Evolutionary conservation across 257 asterid genomes (phyloP).

Genomic region (Petunia secreta): DNA sequence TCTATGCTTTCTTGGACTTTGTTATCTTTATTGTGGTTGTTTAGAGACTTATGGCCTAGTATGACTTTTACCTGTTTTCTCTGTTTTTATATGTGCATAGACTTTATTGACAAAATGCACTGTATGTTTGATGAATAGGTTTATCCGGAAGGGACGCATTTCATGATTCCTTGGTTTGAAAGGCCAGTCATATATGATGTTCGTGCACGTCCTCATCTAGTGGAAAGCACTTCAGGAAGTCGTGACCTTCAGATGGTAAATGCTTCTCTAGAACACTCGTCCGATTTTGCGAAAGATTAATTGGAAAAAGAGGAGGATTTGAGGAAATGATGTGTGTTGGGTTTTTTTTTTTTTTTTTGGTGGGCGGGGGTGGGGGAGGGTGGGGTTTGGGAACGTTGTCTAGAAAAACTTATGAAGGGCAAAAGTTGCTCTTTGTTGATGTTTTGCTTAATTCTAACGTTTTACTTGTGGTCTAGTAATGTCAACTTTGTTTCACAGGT

Average conservation of each 20-base stretch:
- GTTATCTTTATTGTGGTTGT: not conserved
- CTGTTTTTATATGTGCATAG: not conserved
- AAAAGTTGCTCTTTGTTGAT: not conserved
- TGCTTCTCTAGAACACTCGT: not conserved
- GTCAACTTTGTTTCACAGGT: slow-evolving; percentile 51
- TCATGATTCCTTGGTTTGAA: slow-evolving; percentile 92
- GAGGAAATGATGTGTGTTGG: not conserved
- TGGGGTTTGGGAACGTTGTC: not conserved
- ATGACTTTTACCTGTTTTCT: not conserved
- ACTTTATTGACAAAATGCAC: not conserved
- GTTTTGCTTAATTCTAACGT: not conserved
- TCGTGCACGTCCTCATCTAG: slow-evolving; percentile 85
- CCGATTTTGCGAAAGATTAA: not conserved
- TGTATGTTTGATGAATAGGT: slow-evolving; percentile 46
- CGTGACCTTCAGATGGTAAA: slow-evolving; percentile 95
- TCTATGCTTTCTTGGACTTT: not conserved
- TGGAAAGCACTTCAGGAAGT: slow-evolving; percentile 94
- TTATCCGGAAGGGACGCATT: slow-evolving; percentile 93
- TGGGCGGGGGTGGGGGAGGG: too few relatives aligned
- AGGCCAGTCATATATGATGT: slow-evolving; percentile 88
- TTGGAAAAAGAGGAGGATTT: not conserved
- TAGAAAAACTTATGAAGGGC: not conserved
- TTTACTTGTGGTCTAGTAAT: not conserved
- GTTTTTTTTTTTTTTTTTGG: too few relatives aligned
- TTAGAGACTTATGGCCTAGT: not conserved